These are phyloP conservation scores for Saksenaea vasiformis DNA, from an alignment of 371 early-diverging fungal genomes.

Conservation along the genomic window DNA sequence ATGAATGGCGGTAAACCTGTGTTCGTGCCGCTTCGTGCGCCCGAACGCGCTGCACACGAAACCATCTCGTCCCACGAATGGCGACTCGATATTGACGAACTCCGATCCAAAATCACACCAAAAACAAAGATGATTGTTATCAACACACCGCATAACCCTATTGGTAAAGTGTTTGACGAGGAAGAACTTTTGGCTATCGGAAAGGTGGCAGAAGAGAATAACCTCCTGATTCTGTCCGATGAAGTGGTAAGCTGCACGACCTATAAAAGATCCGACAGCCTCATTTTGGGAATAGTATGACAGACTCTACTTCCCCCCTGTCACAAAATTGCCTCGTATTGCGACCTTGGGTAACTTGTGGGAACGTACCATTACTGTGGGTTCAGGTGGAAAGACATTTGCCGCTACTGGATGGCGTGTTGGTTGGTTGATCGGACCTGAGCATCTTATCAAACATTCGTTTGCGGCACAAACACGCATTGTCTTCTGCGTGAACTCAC, in stretches of 20 bases:
- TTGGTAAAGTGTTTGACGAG: slow-evolving; percentile 84
- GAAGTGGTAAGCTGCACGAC: slow-evolving; percentile 71
- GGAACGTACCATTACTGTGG: slow-evolving; percentile 92
- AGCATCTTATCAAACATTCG: slow-evolving; percentile 69
- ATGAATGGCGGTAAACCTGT: slow-evolving; percentile 92
- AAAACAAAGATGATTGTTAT: slow-evolving; percentile 88
- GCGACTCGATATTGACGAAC: slow-evolving; percentile 83
- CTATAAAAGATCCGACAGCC: not conserved
- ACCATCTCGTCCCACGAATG: slow-evolving; percentile 73
- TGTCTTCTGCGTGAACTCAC: slow-evolving; percentile 88
- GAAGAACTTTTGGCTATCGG: slow-evolving; percentile 84
- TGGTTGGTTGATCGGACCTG: slow-evolving; percentile 92
- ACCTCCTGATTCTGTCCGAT: slow-evolving; percentile 89
- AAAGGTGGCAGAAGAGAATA: slow-evolving; percentile 75
- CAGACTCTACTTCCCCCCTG: slow-evolving; percentile 79
- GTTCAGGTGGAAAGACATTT: slow-evolving; percentile 94
- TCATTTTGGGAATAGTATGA: slow-evolving; percentile 67
- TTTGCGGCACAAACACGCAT: slow-evolving; percentile 90
- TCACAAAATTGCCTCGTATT: slow-evolving; percentile 68
- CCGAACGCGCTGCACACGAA: slow-evolving; percentile 42
- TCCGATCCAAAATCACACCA: slow-evolving; percentile 75
- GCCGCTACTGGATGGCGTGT: slow-evolving; percentile 98
- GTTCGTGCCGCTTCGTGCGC: slow-evolving; percentile 78
- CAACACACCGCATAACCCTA: slow-evolving; percentile 97
- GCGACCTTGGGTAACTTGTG: slow-evolving; percentile 85